phyloP scores from a whole-genome alignment of 1,284 basidiomycete species.

The Hortiboletus rubellus region DNA sequence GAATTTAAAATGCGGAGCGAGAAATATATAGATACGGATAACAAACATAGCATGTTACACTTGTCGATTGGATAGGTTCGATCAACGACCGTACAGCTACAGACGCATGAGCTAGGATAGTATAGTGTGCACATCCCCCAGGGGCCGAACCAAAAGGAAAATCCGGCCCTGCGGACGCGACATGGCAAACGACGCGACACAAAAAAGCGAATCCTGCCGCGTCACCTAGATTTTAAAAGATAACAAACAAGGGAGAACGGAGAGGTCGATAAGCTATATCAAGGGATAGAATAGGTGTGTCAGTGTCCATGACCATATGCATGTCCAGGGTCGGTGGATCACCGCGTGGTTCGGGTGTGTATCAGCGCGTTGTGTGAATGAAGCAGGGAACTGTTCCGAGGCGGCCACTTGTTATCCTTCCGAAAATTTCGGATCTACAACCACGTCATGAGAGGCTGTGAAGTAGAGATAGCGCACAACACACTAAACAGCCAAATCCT shows the following conservation, averaged over 20 bases:
- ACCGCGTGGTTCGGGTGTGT: not conserved
- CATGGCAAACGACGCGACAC: not conserved
- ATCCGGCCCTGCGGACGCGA: not conserved
- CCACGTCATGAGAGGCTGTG: constrained; percentile 1
- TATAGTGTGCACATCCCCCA: not conserved
- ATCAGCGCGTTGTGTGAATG: not conserved
- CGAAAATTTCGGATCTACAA: constrained; percentile 4
- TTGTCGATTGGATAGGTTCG: not conserved
- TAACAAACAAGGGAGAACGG: not conserved
- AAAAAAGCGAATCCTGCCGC: not conserved
- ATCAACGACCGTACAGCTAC: constrained; percentile 1
- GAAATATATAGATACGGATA: not conserved
- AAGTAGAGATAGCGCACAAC: constrained; percentile 4
- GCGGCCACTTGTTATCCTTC: not conserved
- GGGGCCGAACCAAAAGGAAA: not conserved
- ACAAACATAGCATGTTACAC: not conserved
- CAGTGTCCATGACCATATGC: not conserved
- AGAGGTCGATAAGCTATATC: constrained; percentile 19
- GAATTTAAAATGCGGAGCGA: constrained; percentile 1
- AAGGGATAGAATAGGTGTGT: constrained; percentile 6
- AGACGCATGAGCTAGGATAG: not conserved
- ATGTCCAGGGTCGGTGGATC: constrained; percentile 4
- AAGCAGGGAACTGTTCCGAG: not conserved
- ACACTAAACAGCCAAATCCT: not conserved
- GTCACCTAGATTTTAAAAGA: not conserved